A percentile compares a stretch with the other conserved stretches of the same genome.
Conservation (phyloP, 768 basidiomycete genomes). For the Mycena rebaudengoi region DNA sequence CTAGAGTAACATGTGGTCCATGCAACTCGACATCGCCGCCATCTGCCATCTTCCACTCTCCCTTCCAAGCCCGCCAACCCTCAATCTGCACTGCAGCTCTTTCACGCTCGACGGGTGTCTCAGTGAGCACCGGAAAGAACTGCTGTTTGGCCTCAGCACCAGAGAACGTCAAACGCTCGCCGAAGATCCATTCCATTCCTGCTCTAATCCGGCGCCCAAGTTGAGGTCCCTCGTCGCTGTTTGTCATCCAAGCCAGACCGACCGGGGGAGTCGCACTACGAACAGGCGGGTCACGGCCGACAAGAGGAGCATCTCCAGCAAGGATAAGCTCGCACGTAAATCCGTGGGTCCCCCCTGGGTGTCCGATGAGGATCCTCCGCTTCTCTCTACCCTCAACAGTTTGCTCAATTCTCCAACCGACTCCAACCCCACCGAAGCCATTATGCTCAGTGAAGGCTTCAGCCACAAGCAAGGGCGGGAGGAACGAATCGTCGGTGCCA, state of each 20-base stretch:
- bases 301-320: constrained; percentile 11
- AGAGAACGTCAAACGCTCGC: not conserved
- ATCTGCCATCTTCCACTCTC: constrained; percentile 4
- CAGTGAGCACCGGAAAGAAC: constrained; percentile 6
- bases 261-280: not conserved
- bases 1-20: not conserved
- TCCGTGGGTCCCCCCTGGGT: constrained; percentile 7
- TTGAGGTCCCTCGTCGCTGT: constrained; percentile 9
- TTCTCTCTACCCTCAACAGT: not conserved
- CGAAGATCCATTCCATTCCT: constrained; percentile 10
- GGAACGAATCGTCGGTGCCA: not conserved
- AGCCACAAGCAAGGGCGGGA: constrained; percentile 10
- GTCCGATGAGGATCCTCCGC: not conserved
- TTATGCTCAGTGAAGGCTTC: constrained; percentile 12
- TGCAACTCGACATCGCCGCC: not conserved
- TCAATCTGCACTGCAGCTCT: constrained; percentile 7
- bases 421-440: constrained; percentile 11
- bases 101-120: constrained; percentile 1
- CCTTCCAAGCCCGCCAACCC: constrained; percentile 15
- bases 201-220: not conserved
- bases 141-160: not conserved
- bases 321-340: constrained; percentile 1
- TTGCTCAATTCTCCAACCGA: constrained; percentile 8
- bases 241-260: constrained; percentile 17
- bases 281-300: not conserved